Percentiles rank a stretch among this genome's conserved stretches.
phyloP scores from a whole-genome alignment of 2,329 filamentous ascomycete genomes.

The Drechslerella dactyloides region DNA sequence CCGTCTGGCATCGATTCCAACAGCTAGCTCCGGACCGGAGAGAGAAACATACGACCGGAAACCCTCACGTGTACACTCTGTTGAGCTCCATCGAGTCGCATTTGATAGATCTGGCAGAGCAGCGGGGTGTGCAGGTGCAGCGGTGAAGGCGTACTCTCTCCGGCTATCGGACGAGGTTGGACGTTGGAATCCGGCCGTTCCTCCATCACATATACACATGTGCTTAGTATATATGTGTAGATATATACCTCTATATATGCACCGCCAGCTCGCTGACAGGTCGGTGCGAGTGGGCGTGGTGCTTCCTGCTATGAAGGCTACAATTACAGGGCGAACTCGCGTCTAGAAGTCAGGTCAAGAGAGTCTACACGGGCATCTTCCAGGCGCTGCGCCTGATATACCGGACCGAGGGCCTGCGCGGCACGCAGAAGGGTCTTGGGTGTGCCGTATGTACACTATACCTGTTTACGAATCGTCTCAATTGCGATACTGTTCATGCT shows the following conservation, averaged over 20 bases:
- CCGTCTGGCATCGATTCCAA: not conserved
- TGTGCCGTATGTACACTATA: constrained; percentile 68
- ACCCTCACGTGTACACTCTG: too few species aligned
- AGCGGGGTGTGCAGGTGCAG: too few species aligned
- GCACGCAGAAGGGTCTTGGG: constrained; percentile 85
- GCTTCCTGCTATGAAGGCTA: constrained; percentile 65
- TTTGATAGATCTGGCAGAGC: too few species aligned
- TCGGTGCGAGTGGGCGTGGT: not conserved
- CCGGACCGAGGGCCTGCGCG: constrained; percentile 83
- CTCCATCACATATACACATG: too few species aligned
- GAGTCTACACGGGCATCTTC: constrained; percentile 87
- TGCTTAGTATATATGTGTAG: too few species aligned
- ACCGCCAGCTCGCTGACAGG: constrained; percentile 34
- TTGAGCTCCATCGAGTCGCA: too few species aligned
- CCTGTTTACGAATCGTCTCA: constrained; percentile 3
- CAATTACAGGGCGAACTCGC: constrained; percentile 96
- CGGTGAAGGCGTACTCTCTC: too few species aligned
- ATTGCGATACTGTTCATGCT: constrained; percentile 43
- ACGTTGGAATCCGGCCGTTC: too few species aligned
- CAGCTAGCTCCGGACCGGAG: not conserved
- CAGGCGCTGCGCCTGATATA: constrained; percentile 91
- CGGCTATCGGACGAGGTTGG: too few species aligned
- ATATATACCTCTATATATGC: too few species aligned
- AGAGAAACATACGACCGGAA: constrained; percentile 16
- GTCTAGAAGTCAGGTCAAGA: constrained; percentile 79